Percentiles rank a stretch among this genome's conserved stretches.
Conservation (phyloP, 208 protist species). For the Tetramitus jugosus region DNA sequence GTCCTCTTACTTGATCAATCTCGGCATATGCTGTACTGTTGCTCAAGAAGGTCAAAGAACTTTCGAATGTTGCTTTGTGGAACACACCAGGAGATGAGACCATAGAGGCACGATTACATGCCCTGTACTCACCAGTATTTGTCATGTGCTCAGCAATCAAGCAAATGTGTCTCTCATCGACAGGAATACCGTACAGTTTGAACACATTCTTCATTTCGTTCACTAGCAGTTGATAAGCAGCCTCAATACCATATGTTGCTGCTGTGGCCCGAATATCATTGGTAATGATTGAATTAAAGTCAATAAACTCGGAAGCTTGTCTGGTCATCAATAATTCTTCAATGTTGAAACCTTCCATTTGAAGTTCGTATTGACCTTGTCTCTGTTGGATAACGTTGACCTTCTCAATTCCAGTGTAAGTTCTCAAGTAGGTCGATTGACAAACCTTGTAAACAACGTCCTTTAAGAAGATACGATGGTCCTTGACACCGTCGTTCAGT, state of each 20-base stretch:
- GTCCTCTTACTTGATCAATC: slow-evolving; percentile 35
- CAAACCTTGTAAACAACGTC: too few species aligned
- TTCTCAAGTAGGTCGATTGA: too few species aligned
- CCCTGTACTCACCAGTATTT: slow-evolving; percentile 42
- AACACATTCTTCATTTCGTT: slow-evolving; percentile 62
- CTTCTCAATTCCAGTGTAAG: slow-evolving; percentile 11
- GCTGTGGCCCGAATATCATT: slow-evolving; percentile 56
- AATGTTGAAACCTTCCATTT: slow-evolving; percentile 64
- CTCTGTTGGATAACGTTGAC: neutral
- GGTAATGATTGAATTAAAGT: slow-evolving; percentile 45
- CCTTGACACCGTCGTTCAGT: neutral
- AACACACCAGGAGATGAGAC: slow-evolving; percentile 25
- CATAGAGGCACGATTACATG: slow-evolving; percentile 48
- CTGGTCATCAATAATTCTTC: slow-evolving; percentile 29
- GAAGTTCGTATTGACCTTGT: slow-evolving; percentile 26
- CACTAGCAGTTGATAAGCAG: slow-evolving; percentile 49
- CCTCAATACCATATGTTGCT: slow-evolving; percentile 61
- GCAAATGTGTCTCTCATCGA: slow-evolving; percentile 63
- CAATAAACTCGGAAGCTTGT: slow-evolving; percentile 28
- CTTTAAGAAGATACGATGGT: neutral
- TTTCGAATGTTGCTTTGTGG: slow-evolving; percentile 63
- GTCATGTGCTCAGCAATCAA: slow-evolving; percentile 75
- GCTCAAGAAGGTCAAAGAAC: slow-evolving; percentile 47
- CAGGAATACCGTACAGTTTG: slow-evolving; percentile 64
- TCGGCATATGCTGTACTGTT: slow-evolving; percentile 40